A percentile compares a stretch with the other conserved stretches of the same genome.
These are phyloP conservation scores for Anastatica hierochuntica DNA, from an alignment of 345 rosid genomes.

Conservation along the genomic window DNA sequence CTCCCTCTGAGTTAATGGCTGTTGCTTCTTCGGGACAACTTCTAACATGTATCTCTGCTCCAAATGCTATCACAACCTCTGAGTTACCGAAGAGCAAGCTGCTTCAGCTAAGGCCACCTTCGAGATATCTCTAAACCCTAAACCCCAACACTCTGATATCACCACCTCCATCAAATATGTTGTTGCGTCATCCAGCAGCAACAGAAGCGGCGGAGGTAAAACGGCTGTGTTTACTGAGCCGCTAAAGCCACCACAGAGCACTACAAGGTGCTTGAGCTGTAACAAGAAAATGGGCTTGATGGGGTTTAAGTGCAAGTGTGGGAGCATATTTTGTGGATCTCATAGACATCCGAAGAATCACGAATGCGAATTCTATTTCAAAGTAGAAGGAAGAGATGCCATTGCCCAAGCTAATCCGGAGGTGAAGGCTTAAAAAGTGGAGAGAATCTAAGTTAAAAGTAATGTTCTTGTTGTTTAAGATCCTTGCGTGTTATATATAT, in stretches of 20 bases:
- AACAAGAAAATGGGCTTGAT: slow-evolving; percentile 30
- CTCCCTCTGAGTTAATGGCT: slow-evolving; percentile 29
- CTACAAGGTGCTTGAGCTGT: slow-evolving; percentile 17
- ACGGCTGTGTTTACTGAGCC: no score
- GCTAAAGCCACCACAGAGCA: no score
- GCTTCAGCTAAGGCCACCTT: slow-evolving; percentile 25
- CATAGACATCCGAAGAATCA: slow-evolving; percentile 34
- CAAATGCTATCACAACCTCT: slow-evolving; percentile 22
- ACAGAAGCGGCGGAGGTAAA: neutral
- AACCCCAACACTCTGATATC: neutral
- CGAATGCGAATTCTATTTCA: slow-evolving; percentile 29
- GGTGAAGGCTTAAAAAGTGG: slow-evolving; percentile 26
- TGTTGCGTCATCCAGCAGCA: neutral
- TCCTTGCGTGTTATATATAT: no score
- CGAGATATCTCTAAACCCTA: slow-evolving; percentile 12
- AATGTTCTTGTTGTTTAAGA: no score
- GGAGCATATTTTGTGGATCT: slow-evolving; percentile 21
- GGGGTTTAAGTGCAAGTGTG: slow-evolving; percentile 32
- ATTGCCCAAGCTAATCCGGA: slow-evolving; percentile 30
- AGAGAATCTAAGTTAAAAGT: slow-evolving; percentile 31
- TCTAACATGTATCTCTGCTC: slow-evolving; percentile 32
- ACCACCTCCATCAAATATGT: neutral
- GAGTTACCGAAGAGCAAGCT: slow-evolving; percentile 23
- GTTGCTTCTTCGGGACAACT: slow-evolving; percentile 33
- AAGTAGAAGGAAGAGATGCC: slow-evolving; percentile 17